These are phyloP conservation scores for Cadophora luteo-olivacea DNA, from an alignment of 2,329 filamentous ascomycete genomes.

Conservation along the genomic window DNA sequence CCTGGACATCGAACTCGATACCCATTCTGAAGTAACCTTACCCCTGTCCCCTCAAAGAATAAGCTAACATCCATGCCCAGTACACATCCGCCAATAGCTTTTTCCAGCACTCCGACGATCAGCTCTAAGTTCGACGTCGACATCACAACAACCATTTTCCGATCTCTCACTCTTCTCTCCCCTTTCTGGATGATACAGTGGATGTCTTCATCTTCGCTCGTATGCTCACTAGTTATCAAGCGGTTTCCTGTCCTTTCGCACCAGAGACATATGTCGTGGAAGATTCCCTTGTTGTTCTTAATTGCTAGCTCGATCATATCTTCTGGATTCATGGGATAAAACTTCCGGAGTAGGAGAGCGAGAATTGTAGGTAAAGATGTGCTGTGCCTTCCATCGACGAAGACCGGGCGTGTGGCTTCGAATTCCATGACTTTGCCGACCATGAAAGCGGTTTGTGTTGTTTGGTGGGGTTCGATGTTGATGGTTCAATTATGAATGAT, in stretches of 20 bases:
- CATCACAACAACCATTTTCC: background rate
- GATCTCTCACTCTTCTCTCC: background rate
- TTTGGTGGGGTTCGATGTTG: background rate
- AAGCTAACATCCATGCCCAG: conserved; percentile 25
- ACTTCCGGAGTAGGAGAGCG: conserved; percentile 10
- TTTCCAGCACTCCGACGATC: conserved; percentile 15
- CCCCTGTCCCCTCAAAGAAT: conserved; percentile 20
- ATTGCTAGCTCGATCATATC: conserved; percentile 22
- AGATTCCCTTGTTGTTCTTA: conserved; percentile 20
- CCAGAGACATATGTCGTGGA: conserved; percentile 21
- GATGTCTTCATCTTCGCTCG: conserved; percentile 16
- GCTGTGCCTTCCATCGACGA: conserved; percentile 10
- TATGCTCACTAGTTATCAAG: conserved; percentile 15
- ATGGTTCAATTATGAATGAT: background rate
- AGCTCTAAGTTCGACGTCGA: background rate
- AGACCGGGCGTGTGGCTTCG: conserved; percentile 5
- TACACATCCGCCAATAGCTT: conserved; percentile 20
- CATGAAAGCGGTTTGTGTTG: background rate
- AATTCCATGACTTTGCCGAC: conserved; percentile 8
- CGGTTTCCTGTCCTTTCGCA: conserved; percentile 21
- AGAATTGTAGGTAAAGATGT: background rate
- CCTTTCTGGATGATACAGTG: conserved; percentile 25
- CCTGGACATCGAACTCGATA: conserved; percentile 13
- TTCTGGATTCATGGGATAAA: conserved; percentile 21
- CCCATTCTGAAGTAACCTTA: conserved; percentile 18